Evolutionary conservation across 2,329 filamentous ascomycete genomes (phyloP).

Genomic region (Claviceps spartinae): DNA sequence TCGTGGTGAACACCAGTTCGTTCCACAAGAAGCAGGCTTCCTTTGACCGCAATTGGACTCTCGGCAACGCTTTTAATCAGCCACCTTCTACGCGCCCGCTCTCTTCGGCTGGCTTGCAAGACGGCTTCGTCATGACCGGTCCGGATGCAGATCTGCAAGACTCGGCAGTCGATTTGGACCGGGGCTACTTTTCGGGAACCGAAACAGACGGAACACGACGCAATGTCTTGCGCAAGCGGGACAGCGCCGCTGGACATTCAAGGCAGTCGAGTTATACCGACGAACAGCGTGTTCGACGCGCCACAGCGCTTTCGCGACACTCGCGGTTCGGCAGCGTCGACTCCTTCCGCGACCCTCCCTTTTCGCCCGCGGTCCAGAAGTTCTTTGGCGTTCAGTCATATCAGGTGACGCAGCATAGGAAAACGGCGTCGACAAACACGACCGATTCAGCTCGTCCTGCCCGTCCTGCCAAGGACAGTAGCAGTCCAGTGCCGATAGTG

Average conservation of each 20-base stretch:
- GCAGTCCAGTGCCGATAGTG: constrained; percentile 35
- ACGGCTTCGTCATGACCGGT: constrained; percentile 21
- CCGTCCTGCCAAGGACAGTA: constrained; percentile 37
- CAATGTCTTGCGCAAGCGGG: constrained; percentile 71
- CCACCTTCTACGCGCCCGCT: constrained; percentile 28
- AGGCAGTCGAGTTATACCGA: constrained; percentile 66
- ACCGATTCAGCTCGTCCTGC: constrained; percentile 38
- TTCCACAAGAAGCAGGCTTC: constrained; percentile 53
- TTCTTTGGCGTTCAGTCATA: constrained; percentile 45
- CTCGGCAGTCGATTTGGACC: constrained; percentile 53
- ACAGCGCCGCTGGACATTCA: constrained; percentile 43
- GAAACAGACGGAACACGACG: constrained; percentile 65
- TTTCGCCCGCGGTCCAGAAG: constrained; percentile 53
- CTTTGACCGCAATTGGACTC: constrained; percentile 58
- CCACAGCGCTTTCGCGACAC: constrained; percentile 54
- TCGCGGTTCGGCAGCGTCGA: constrained; percentile 70
- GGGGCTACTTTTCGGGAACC: constrained; percentile 86
- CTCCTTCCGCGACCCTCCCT: constrained; percentile 48
- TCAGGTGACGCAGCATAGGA: constrained; percentile 32
- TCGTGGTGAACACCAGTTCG: constrained; percentile 26
- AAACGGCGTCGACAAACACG: constrained; percentile 47
- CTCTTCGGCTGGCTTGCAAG: constrained; percentile 38
- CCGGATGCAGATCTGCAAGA: constrained; percentile 31
- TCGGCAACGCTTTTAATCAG: constrained; percentile 36
- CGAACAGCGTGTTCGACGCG: constrained; percentile 54